phyloP scores from a whole-genome alignment of 2,329 filamentous ascomycete species.

The Fusarium chuoi region DNA sequence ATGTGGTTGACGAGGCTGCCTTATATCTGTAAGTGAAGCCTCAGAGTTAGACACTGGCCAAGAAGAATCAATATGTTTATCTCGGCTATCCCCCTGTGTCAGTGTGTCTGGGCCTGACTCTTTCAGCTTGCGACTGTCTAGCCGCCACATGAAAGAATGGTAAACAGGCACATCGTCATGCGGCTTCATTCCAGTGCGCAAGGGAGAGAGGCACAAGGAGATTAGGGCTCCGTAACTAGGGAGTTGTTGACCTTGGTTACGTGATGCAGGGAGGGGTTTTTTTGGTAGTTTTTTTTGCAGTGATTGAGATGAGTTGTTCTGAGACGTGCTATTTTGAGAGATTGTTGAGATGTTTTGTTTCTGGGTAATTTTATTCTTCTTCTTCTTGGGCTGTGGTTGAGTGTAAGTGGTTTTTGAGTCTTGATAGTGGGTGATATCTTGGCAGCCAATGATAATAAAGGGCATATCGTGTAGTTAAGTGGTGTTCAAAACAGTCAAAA shows the following conservation, averaged over 20 bases:
- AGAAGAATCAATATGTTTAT: constrained; percentile 1
- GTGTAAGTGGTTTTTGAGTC: constrained; percentile 20
- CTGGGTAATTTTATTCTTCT: background rate
- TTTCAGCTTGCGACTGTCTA: constrained; percentile 20
- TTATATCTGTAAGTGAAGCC: constrained; percentile 37
- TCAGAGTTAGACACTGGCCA: background rate
- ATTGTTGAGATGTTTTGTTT: constrained; percentile 4
- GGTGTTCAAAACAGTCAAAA: background rate
- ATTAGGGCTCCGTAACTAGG: constrained; percentile 26
- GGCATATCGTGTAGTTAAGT: background rate
- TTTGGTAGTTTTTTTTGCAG: background rate
- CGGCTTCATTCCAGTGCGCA: constrained; percentile 31
- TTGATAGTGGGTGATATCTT: background rate
- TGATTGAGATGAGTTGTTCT: background rate
- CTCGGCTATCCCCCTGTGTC: background rate
- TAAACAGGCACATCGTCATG: constrained; percentile 22
- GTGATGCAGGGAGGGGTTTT: constrained; percentile 7
- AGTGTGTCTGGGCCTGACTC: background rate
- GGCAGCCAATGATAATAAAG: background rate
- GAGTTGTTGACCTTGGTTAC: constrained; percentile 13
- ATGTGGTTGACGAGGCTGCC: constrained; percentile 19
- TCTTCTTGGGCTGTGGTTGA: background rate
- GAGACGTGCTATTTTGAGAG: constrained; percentile 5
- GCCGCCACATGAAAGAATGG: constrained; percentile 27
- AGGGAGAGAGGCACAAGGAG: constrained; percentile 27